Evolutionary conservation across 2,329 filamentous ascomycete species (phyloP), one percentile per base, ranked within the genome.

Genomic region (Fusarium graminum): DNA sequence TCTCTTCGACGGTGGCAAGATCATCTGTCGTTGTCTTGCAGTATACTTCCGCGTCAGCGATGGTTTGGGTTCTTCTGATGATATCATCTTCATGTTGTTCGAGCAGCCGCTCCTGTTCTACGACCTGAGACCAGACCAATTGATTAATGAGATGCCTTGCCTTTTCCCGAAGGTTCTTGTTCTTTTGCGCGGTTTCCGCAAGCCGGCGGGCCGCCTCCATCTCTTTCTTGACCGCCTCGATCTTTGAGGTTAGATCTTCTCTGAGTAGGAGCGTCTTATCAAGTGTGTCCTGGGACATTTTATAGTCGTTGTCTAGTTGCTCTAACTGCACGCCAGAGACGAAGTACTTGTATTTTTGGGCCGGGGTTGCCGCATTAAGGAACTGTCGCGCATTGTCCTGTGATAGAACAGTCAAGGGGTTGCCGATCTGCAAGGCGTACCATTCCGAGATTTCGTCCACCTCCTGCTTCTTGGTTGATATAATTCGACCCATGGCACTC

Each of bases 331-430:
- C 96, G 26, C 95, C 95, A 71, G 94, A 93, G 61, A 97, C 86
- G 74, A 99, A 99, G 74, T 97, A 97, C 69, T 92, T 95, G 83
- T 98, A 99, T 76, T 99, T 99, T 61, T 94, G 89, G 5, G 86
- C 81, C 1, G 93, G 87, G 4, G 88, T 91, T 13, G 95, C 94
- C 34, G 90, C 87, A 74, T 94, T 97, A 41, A 99, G 85, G 72
- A 99, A 99, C 59, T 97, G 92, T 12, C 95, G 89, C 12, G 95
- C 95, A 78, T 94, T 93, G 75, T 99, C 95, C 77, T 99, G 95
- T 1, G 94, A 97, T 17, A 99, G 84, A 8, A 98, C 92, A 60
- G 96, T 98, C 81, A 99, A 90, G 1, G 95, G 95, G 71, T 99
- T 99, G 74, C 98, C 94, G 57, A 99, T 93, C 76, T 98, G 94